Base-by-base conservation (phyloP, 2,329 filamentous ascomycete genomes). In the Chrysosporium queenslandicum region DNA sequence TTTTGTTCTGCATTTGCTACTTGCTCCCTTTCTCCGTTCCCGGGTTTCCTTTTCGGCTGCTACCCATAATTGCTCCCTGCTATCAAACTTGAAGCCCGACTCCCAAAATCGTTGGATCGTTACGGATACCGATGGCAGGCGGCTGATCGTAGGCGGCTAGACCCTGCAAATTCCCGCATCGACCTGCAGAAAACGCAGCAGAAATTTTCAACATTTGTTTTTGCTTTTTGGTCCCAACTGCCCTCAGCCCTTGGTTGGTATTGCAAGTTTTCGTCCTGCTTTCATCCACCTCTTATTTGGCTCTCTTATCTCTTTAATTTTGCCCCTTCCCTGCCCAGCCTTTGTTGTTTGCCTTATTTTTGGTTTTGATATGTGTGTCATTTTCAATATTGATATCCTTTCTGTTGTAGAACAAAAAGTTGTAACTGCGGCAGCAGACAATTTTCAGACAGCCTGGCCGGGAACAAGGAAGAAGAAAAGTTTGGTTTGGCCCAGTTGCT, bases 151-250 rank as follows among this genome's bases (percentile, higher is more conserved):
- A 47, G 50, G 42, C 30, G 55, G 53, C 55, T 53, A 54, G 53
- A 50, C 51, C 55, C 53, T 55, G 51, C 47, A 52, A 56, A 50
- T 48, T 57, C 51, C 45, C 50, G 49, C 45, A 40, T 50, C 30
- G 27, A 42, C 36, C 49, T 53, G 50, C 47, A 48, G 37, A 53
- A 34, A 40, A 39, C 32, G 45, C 30, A 37, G 34, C 46, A 32
- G 46, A 49, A 47, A 41, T 40, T 49, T 49, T 49, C 46, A 32
- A 30, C 21, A 23, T 23, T 21, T 37, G 16, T 34, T 41, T 39
- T 32, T 37, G 32, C 29, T 47, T 37, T 47, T 37, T 37, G 30
- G 14, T 47, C 45, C 45, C 45, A 47, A 37, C 20, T 47, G 45
- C 32, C 45, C 16, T 37, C 9, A 47, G 45, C 20, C 20, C 27